Percentiles rank a stretch among this genome's conserved stretches.
phyloP scores from a whole-genome alignment of 805 yeast species.

The Candida multigemmis region DNA sequence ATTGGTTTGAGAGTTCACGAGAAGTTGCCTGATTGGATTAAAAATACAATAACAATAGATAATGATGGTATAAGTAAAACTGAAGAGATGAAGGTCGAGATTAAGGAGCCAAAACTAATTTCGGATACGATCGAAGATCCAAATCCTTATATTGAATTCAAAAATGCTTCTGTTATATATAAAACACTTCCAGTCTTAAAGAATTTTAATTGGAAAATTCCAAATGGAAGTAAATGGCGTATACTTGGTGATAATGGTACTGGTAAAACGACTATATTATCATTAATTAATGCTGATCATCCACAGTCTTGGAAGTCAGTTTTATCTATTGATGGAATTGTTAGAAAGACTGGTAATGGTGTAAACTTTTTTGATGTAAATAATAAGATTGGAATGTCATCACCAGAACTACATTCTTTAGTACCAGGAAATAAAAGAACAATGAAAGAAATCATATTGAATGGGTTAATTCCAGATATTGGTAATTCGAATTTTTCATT shows the following conservation, averaged over 20 bases:
- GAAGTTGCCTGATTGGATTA: constrained; percentile 68
- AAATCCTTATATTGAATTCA: constrained; percentile 36
- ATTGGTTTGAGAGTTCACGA: constrained; percentile 77
- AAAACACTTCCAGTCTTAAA: constrained; percentile 50
- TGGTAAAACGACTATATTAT: constrained; percentile 83
- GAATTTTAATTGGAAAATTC: constrained; percentile 57
- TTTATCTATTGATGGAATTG: constrained; percentile 53
- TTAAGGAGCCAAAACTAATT: no score
- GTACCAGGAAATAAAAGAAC: constrained; percentile 49
- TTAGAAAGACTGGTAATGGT: constrained; percentile 63
- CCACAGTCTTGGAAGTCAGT: constrained; percentile 90
- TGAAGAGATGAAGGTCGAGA: not conserved
- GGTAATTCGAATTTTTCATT: constrained; percentile 49
- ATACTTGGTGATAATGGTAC: constrained; percentile 84
- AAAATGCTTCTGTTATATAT: constrained; percentile 57
- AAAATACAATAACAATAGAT: constrained; percentile 59
- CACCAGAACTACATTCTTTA: constrained; percentile 90
- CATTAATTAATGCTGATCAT: constrained; percentile 86
- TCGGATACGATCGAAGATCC: not conserved
- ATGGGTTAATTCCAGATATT: constrained; percentile 55
- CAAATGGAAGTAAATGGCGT: constrained; percentile 78
- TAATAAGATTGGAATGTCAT: constrained; percentile 69
- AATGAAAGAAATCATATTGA: constrained; percentile 49
- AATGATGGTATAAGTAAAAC: constrained; percentile 34
- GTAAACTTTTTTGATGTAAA: constrained; percentile 75